Conservation (phyloP, 2,329 filamentous ascomycete genomes). For the Aspergillus sp. region DNA sequence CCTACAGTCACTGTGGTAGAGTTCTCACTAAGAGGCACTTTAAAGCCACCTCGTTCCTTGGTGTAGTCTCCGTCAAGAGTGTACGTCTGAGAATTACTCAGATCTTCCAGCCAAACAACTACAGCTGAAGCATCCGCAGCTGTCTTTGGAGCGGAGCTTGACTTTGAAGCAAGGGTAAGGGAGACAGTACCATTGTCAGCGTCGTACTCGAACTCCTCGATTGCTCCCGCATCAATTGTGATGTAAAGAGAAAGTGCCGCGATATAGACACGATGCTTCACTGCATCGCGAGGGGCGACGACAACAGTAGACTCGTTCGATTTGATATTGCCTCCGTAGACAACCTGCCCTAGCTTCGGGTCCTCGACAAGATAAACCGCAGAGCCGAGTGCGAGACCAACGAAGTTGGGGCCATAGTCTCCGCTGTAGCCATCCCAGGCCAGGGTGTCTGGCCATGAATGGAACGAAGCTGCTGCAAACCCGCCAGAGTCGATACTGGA, state of each 20-base stretch:
- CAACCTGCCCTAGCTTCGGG: conserved; percentile 46
- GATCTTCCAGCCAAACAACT: not conserved
- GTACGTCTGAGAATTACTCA: not conserved
- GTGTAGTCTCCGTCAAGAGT: not conserved
- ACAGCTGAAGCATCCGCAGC: not conserved
- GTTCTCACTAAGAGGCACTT: not conserved
- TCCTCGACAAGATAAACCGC: conserved; percentile 53
- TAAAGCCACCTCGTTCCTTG: not conserved
- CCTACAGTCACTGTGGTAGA: too few species aligned
- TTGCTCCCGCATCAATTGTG: not conserved
- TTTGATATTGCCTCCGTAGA: conserved; percentile 48
- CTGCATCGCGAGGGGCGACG: not conserved
- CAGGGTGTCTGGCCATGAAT: conserved; percentile 57
- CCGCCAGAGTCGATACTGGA: conserved; percentile 58
- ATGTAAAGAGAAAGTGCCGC: not conserved
- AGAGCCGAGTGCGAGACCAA: conserved; percentile 53
- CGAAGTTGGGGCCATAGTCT: conserved; percentile 58
- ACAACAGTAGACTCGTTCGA: not conserved
- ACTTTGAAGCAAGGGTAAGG: not conserved
- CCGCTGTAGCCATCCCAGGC: conserved; percentile 58
- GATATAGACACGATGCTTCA: not conserved
- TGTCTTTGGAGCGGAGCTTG: not conserved
- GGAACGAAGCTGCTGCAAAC: conserved; percentile 57
- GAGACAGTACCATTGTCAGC: not conserved
- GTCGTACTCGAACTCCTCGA: not conserved